These are phyloP conservation scores for Erigeron canadensis DNA, from an alignment of 129 eudicot species.

Conservation along the genomic window DNA sequence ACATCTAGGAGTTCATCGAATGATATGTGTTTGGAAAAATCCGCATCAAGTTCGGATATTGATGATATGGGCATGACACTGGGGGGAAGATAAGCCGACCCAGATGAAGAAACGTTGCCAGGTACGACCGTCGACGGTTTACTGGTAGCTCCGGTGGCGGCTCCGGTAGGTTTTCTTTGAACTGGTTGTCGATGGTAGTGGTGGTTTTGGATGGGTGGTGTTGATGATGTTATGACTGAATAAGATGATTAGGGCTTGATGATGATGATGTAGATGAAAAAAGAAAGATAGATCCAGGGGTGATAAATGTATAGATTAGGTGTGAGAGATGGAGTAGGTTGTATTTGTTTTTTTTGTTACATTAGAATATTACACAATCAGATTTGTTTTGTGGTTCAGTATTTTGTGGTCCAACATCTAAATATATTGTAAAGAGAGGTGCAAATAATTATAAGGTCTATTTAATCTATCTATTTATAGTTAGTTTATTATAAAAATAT, in stretches of 20 bases:
- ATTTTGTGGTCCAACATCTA: too few species aligned
- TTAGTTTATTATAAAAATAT: too few species aligned
- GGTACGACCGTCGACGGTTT: constrained; percentile 29
- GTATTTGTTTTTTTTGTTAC: background rate
- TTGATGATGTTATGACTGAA: constrained; percentile 73
- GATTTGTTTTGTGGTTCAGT: too few species aligned
- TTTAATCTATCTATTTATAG: too few species aligned
- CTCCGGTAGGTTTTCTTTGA: constrained; percentile 35
- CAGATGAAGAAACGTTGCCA: constrained; percentile 29
- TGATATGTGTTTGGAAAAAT: too few species aligned
- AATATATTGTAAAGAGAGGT: too few species aligned
- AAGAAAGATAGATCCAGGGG: constrained; percentile 4
- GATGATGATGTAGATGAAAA: constrained; percentile 7
- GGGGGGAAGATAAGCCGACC: constrained; percentile 31
- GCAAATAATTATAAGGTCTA: too few species aligned
- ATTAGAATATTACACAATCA: constrained; percentile 17
- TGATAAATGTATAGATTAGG: constrained; percentile 10
- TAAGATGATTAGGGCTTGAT: constrained; percentile 23
- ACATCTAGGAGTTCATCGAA: too few species aligned
- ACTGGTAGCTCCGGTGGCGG: constrained; percentile 13
- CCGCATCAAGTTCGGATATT: constrained; percentile 60
- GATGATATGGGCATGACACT: constrained; percentile 37
- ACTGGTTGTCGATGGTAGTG: constrained; percentile 42
- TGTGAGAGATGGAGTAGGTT: background rate
- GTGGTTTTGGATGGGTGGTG: constrained; percentile 62